These are phyloP conservation scores for Myriosclerotinia scirpicola DNA, from an alignment of 2,329 filamentous ascomycete genomes.

Conservation along the genomic window DNA sequence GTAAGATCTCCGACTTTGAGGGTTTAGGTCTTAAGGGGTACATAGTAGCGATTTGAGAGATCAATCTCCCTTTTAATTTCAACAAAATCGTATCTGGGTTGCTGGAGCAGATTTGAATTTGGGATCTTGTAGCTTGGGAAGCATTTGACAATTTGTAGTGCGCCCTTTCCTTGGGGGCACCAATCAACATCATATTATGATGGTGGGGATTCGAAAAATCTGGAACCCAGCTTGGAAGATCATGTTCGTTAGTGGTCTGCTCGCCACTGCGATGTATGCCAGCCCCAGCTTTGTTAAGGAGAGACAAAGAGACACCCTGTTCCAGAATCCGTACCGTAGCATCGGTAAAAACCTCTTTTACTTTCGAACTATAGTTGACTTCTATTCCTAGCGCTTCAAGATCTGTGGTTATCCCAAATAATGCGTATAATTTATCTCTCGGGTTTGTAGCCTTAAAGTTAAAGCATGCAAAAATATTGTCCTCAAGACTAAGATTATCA, in stretches of 20 bases:
- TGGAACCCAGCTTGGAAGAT: background rate
- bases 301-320: background rate
- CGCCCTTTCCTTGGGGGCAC: background rate
- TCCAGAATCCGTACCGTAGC: background rate
- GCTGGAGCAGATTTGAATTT: background rate
- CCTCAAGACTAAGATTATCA: background rate
- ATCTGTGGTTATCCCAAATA: background rate
- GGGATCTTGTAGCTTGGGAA: background rate
- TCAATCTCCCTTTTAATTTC: background rate
- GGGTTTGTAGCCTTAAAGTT: background rate
- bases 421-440: background rate
- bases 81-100: background rate
- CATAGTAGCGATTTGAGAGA: background rate
- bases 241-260: background rate
- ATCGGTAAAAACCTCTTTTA: background rate
- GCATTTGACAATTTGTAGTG: background rate
- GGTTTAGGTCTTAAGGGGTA: background rate
- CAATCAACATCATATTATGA: background rate
- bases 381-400: background rate
- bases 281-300: background rate
- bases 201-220: background rate
- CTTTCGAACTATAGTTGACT: background rate
- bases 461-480: background rate
- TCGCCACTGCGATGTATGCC: background rate
- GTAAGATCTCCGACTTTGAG: no score